phyloP scores from a whole-genome alignment of 2,329 filamentous ascomycete genomes.

The Corinectria fuckeliana region DNA sequence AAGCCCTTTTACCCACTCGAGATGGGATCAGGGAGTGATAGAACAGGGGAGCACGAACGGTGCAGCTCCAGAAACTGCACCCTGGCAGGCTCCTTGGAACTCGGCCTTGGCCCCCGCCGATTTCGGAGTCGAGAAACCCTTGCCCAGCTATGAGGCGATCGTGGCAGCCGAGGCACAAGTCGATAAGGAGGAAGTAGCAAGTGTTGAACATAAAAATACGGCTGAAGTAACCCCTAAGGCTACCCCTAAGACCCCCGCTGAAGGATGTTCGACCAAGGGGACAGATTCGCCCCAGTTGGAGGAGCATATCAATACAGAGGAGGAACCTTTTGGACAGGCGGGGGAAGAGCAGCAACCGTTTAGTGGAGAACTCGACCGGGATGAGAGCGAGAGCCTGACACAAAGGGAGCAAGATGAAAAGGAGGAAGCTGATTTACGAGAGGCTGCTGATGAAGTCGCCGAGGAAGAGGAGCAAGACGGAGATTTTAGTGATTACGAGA shows the following conservation, averaged over 20 bases:
- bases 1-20: constrained; percentile 79
- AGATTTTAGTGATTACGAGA: constrained; percentile 52
- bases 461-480: constrained; percentile 47
- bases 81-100: constrained; percentile 28
- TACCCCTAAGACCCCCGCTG: neutral
- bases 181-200: constrained; percentile 18
- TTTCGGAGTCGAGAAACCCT: constrained; percentile 5
- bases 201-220: constrained; percentile 15
- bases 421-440: constrained; percentile 9
- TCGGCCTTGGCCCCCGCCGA: constrained; percentile 13
- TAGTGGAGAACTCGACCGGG: neutral
- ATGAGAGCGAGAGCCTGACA: neutral
- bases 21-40: constrained; percentile 39
- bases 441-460: constrained; percentile 39
- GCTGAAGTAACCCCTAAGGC: neutral
- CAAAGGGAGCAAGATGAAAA: constrained; percentile 10
- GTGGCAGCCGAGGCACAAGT: constrained; percentile 6
- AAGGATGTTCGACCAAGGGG: neutral
- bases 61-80: constrained; percentile 27
- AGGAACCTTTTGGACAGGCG: constrained; percentile 29
- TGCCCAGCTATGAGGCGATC: constrained; percentile 6
- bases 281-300: constrained; percentile 36
- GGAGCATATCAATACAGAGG: constrained; percentile 45
- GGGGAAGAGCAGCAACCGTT: neutral
- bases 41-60: constrained; percentile 34